Evolutionary conservation across 2,329 filamentous ascomycete genomes (phyloP).

Genomic region (Clonostachys sp.): DNA sequence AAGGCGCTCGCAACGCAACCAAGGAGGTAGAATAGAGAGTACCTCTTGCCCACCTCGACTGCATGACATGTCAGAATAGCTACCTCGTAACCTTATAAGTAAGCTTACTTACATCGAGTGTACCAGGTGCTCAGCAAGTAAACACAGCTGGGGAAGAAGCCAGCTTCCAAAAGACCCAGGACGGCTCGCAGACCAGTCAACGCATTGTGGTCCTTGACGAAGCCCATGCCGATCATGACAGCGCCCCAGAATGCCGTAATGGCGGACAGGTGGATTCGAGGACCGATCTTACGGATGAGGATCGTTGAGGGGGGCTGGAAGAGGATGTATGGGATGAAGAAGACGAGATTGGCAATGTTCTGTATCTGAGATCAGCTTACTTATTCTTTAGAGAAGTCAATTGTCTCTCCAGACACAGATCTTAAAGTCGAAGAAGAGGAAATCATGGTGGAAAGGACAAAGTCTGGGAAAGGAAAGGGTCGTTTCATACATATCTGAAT

Average conservation of each 20-base stretch:
- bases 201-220: slow-evolving; percentile 44
- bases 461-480: neutral
- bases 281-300: slow-evolving; percentile 62
- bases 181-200: slow-evolving; percentile 53
- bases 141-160: slow-evolving; percentile 61
- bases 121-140: slow-evolving; percentile 61
- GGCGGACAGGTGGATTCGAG: slow-evolving; percentile 46
- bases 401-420: too few species aligned
- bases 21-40: slow-evolving; percentile 65
- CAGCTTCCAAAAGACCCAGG: slow-evolving; percentile 62
- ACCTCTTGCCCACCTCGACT: slow-evolving; percentile 67
- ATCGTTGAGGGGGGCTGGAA: slow-evolving; percentile 71
- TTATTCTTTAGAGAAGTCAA: neutral
- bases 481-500: slow-evolving; percentile 32
- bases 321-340: slow-evolving; percentile 69
- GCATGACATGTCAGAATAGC: neutral
- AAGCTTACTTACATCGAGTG: slow-evolving; percentile 47
- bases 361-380: slow-evolving; percentile 11
- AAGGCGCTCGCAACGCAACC: slow-evolving; percentile 63
- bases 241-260: slow-evolving; percentile 57
- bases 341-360: slow-evolving; percentile 66
- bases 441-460: neutral
- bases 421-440: neutral
- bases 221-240: slow-evolving; percentile 63
- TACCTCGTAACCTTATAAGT: neutral